phyloP scores from a whole-genome alignment of 306 rosid species.

The Inga oerstediana region DNA sequence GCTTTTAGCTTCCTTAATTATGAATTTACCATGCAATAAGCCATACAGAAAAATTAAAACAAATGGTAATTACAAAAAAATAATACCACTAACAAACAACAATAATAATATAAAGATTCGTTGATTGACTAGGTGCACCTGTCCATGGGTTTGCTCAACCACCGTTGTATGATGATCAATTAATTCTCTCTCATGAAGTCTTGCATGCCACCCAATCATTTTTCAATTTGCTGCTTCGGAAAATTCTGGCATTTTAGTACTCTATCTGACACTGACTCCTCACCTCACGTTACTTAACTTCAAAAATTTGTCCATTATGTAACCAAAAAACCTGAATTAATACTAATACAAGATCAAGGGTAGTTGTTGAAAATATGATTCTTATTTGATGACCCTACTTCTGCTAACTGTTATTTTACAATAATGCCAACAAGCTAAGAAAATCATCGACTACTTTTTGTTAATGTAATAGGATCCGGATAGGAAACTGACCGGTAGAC shows the following conservation, averaged over 20 bases:
- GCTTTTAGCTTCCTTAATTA: not conserved
- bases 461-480: too few relatives aligned
- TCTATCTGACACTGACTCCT: not conserved
- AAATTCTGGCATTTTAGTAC: not conserved
- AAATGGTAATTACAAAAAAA: too few relatives aligned
- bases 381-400: not conserved
- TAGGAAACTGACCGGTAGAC: too few relatives aligned
- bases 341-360: not conserved
- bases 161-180: conserved; percentile 7
- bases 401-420: not conserved
- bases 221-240: conserved; percentile 10
- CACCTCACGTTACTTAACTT: not conserved
- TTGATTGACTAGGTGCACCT: conserved; percentile 38
- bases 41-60: not conserved
- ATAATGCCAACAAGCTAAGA: not conserved
- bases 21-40: not conserved
- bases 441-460: not conserved
- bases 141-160: conserved; percentile 31
- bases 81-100: not conserved
- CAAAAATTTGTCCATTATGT: not conserved
- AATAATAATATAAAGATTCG: not conserved
- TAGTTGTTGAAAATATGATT: not conserved
- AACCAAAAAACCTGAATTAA: not conserved
- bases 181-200: conserved; percentile 16
- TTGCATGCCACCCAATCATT: conserved; percentile 36